These are phyloP conservation scores for Chamaecyparis obtusa DNA, from an alignment of 75 land plant genomes.

Conservation along the genomic window DNA sequence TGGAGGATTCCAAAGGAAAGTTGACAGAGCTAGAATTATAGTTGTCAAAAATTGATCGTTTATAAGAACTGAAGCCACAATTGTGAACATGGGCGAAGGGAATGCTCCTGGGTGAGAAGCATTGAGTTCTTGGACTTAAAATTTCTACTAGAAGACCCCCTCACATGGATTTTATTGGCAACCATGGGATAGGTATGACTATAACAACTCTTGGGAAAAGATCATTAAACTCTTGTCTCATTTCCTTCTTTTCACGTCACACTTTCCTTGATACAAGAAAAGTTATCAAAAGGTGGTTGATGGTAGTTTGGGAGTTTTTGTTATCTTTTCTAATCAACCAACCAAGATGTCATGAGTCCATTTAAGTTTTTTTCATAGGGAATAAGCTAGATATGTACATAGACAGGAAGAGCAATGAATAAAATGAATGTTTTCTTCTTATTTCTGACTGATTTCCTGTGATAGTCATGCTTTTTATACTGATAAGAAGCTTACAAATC, in stretches of 20 bases:
- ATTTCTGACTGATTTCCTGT: no score
- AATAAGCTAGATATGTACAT: no score
- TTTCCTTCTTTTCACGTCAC: not conserved
- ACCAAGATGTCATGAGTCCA: no score
- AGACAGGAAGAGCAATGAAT: no score
- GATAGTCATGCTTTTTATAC: no score
- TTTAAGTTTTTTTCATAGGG: no score
- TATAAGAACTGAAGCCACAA: constrained; percentile 68
- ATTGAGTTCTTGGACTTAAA: constrained; percentile 68
- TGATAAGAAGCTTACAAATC: no score
- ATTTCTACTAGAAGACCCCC: constrained; percentile 67
- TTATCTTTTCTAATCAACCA: no score
- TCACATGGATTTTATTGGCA: constrained; percentile 90
- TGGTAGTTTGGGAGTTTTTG: no score
- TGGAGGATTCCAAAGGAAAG: constrained; percentile 17
- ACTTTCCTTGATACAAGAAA: not conserved
- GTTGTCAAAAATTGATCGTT: constrained; percentile 60
- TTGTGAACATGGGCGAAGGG: constrained; percentile 86
- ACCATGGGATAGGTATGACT: constrained; percentile 75
- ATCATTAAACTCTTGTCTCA: not conserved
- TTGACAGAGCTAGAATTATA: constrained; percentile 72
- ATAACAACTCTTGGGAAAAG: not conserved
- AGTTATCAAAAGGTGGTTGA: no score
- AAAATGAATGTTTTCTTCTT: no score
- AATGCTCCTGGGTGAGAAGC: constrained; percentile 73